Base-by-base conservation (phyloP, 306 rosid genomes). In the Trichosanthes truncata region DNA sequence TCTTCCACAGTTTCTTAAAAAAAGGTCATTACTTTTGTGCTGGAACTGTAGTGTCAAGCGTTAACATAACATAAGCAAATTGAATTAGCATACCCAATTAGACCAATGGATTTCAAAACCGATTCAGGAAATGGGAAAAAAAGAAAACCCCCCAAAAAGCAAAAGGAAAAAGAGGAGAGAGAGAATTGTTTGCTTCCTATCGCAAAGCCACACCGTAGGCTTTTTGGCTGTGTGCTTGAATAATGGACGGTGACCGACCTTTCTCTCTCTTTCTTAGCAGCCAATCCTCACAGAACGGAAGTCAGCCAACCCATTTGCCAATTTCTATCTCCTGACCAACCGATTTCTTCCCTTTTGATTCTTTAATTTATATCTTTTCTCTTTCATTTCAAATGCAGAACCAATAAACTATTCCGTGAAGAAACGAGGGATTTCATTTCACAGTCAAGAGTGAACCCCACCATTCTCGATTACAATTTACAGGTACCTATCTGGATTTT, bases 201-300 rank as follows among this genome's bases (percentile, higher is more conserved):
- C 79, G 81, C 51, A 67, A n/a, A 82, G 87, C 76, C 87, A 93
- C 89, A 81, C 84, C 53, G n/a, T 77, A 36, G 81, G 82, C 82
- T 81, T 82, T 59, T 82, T 76, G 92, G 82, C 82, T 78, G 86
- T 78, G 85, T 79, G 38, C 65, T 78, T 57, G 86, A 85, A 78
- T 83, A 65, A 83, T 82, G 84, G 93, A 82, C 88, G 90, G 91
- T 86, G 84, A 78, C 89, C 89, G 82, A 80, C 92, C 89, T 77
- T 80, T 79, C 66, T 81, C 87, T 74, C 71, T 65, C 74, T 79
- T 78, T 49, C 73, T 59, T 46, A 9, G 78, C 78, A 65, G 31
- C 78, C 83, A 89, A 74, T 77, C 93, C 94, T 85, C 76, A 60
- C 56, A 85, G 68, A 77, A 80, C 89, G 92, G 90, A 83, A 84